These are phyloP conservation scores for Fusarium bulbicola DNA, from an alignment of 2,329 filamentous ascomycete genomes.

Conservation along the genomic window DNA sequence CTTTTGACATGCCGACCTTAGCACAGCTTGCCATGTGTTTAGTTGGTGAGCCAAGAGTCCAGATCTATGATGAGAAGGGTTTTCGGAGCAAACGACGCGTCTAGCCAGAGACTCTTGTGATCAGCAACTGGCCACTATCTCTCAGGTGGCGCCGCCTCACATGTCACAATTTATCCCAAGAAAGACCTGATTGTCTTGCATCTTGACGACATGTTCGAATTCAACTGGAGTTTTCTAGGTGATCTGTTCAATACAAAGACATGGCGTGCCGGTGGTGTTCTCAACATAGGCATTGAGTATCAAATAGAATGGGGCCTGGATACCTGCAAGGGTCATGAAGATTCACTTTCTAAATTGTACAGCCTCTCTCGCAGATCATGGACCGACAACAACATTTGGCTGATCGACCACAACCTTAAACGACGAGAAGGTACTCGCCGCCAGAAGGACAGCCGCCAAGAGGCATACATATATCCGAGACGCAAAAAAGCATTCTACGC, in stretches of 20 bases:
- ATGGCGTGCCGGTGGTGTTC: background rate
- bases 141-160: background rate
- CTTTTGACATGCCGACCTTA: too few species aligned
- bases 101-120: rapidly evolving
- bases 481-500: background rate
- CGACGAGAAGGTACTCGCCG: background rate
- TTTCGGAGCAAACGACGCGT: too few species aligned
- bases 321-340: rapidly evolving
- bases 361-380: too few species aligned
- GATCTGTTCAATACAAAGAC: background rate
- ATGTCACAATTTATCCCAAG: background rate
- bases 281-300: background rate
- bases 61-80: background rate
- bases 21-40: too few species aligned
- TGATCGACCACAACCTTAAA: background rate
- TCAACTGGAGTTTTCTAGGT: rapidly evolving
- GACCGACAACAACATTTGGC: background rate
- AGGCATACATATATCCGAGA: rapidly evolving
- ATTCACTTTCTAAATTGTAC: background rate
- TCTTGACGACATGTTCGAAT: background rate
- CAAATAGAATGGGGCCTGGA: background rate
- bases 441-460: rapidly evolving
- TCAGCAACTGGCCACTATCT: background rate
- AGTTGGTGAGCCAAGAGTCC: too few species aligned
- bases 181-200: background rate